Evolutionary conservation across 768 basidiomycete species (phyloP).

Genomic region (Tulasnella sp.): DNA sequence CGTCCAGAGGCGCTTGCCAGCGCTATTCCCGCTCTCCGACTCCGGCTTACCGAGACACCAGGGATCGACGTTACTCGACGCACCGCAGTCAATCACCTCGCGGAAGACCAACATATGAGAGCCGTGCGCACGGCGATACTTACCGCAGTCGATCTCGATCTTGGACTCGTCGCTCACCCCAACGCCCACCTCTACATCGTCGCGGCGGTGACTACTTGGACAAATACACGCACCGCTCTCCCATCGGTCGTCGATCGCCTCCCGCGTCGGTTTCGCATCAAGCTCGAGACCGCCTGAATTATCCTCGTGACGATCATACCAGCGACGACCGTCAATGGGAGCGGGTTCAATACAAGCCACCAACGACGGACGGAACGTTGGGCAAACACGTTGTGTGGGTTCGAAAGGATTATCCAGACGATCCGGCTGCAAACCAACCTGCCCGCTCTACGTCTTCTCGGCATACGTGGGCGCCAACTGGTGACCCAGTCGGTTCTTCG

Average conservation of each 20-base stretch:
- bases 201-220: too few species aligned
- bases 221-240: too few species aligned
- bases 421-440: neutral
- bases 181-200: too few species aligned
- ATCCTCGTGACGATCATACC: neutral
- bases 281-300: neutral
- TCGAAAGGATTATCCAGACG: neutral
- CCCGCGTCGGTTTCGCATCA: too few species aligned
- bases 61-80: too few species aligned
- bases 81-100: neutral
- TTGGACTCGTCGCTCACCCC: too few species aligned
- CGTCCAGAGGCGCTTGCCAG: neutral
- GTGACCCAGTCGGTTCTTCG: neutral
- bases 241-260: too few species aligned
- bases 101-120: too few species aligned
- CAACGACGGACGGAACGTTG: neutral
- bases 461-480: neutral
- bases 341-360: neutral
- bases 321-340: neutral
- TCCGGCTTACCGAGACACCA: neutral
- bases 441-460: neutral
- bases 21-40: neutral
- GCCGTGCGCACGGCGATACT: too few species aligned
- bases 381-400: neutral
- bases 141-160: too few species aligned